These are phyloP conservation scores for Syzygium malaccense DNA, from an alignment of 441 rosid species.

Conservation along the genomic window DNA sequence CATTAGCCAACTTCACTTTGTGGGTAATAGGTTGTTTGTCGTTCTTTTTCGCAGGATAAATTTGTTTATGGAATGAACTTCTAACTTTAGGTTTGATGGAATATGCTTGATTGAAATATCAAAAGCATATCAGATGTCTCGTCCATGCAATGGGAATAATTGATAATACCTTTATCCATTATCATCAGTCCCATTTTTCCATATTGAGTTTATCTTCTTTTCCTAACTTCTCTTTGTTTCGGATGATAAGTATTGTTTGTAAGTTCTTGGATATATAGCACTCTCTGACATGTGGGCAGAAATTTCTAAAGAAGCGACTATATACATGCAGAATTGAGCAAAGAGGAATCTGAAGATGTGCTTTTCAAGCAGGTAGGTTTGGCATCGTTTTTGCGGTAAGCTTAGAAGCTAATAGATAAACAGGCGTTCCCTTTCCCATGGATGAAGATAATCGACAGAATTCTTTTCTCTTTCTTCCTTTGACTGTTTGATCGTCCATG, in stretches of 20 bases:
- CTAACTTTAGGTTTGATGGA: background rate
- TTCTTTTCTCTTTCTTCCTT: background rate
- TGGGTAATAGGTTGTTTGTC: background rate
- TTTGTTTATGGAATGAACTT: background rate
- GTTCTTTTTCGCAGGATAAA: background rate
- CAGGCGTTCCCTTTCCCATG: background rate
- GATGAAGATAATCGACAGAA: background rate
- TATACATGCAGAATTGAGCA: conserved; percentile 61
- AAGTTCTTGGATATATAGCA: background rate
- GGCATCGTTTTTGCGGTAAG: background rate
- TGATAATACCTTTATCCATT: background rate
- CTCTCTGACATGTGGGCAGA: background rate
- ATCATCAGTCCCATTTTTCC: background rate
- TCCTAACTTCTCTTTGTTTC: background rate
- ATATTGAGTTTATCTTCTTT: background rate
- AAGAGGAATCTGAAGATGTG: conserved; percentile 80
- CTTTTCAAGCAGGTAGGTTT: conserved; percentile 73
- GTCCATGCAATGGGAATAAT: background rate
- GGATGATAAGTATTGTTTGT: background rate
- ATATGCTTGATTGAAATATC: background rate
- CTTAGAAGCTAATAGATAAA: background rate
- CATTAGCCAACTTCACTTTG: background rate
- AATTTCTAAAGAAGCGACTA: background rate
- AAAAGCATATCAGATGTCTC: background rate
- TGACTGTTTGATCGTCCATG: background rate